These are phyloP conservation scores for Exophiala sp. DNA, from an alignment of 2,329 filamentous ascomycete species.

Conservation along the genomic window DNA sequence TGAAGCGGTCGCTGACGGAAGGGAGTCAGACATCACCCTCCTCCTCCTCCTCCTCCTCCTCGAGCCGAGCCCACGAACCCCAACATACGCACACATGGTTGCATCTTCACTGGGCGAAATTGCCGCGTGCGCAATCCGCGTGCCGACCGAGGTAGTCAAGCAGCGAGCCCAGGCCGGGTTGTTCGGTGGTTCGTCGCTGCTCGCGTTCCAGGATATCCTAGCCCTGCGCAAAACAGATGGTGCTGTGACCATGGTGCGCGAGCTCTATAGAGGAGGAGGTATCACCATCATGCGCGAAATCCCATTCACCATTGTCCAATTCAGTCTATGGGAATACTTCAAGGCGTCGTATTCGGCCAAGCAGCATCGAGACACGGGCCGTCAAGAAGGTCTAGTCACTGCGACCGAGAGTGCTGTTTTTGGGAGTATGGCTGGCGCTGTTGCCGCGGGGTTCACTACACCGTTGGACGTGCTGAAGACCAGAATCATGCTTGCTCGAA, in stretches of 20 bases:
- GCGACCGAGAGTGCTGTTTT: conserved; percentile 77
- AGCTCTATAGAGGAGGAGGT: conserved; percentile 85
- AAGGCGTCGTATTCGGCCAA: conserved; percentile 52
- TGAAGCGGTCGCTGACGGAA: conserved; percentile 53
- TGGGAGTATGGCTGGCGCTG: conserved; percentile 73
- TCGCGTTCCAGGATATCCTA: conserved; percentile 66
- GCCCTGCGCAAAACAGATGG: conserved; percentile 36
- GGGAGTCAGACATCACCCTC: conserved; percentile 24
- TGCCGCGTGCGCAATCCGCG: conserved; percentile 82
- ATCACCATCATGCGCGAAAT: conserved; percentile 95
- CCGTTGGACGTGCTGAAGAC: conserved; percentile 96
- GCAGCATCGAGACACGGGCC: conserved; percentile 48
- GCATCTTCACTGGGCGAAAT: conserved; percentile 84
- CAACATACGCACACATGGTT: conserved; percentile 62
- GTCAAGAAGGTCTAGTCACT: conserved; percentile 49
- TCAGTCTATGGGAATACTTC: conserved; percentile 91
- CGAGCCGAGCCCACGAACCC: conserved; percentile 23
- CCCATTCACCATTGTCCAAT: conserved; percentile 94
- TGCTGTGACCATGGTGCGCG: conserved; percentile 56
- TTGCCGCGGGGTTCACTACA: conserved; percentile 84
- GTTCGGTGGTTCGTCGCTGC: conserved; percentile 63
- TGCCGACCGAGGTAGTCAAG: conserved; percentile 95
- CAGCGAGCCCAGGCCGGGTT: conserved; percentile 87
- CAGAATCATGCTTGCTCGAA: conserved; percentile 78
- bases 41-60: conserved; percentile 22